Percentiles rank a stretch among this genome's conserved stretches.
Evolutionary conservation across 306 rosid species (phyloP).

Genomic region (Glycine latifolia): DNA sequence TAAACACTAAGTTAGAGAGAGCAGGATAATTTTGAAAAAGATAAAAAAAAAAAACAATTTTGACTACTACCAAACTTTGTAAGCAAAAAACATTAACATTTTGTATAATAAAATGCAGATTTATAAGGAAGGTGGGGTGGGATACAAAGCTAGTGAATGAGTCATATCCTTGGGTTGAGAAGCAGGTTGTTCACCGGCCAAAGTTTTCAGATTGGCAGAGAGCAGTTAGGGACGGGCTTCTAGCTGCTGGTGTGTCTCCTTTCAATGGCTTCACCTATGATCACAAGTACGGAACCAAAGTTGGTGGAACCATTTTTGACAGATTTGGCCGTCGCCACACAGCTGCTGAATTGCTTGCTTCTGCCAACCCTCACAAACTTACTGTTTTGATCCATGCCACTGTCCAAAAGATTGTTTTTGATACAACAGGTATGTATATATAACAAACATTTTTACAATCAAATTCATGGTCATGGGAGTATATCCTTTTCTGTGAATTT

Average conservation of each 20-base stretch:
- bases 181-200: conserved; percentile 77
- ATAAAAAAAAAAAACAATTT: background rate
- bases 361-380: conserved; percentile 70
- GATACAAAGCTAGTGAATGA: conserved; percentile 66
- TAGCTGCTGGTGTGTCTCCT: conserved; percentile 75
- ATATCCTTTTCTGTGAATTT: too few relatives aligned
- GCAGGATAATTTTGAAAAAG: too few relatives aligned
- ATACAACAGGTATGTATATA: conserved; percentile 52
- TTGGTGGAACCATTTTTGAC: conserved; percentile 90
- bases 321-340: conserved; percentile 82
- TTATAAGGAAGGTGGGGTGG: conserved; percentile 70
- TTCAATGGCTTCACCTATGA: conserved; percentile 89
- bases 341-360: conserved; percentile 72
- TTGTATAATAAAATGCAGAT: conserved; percentile 54
- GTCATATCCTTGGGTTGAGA: conserved; percentile 81
- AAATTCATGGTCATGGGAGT: too few relatives aligned
- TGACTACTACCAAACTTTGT: too few relatives aligned
- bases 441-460: too few relatives aligned
- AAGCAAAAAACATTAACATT: too few relatives aligned
- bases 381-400: conserved; percentile 73
- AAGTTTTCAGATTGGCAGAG: conserved; percentile 60
- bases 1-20: too few relatives aligned
- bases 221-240: conserved; percentile 70
- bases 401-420: conserved; percentile 74
- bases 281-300: conserved; percentile 78